Evolutionary conservation across 371 early-diverging fungal genomes (phyloP).

Genomic region (Mucor racemosus): DNA sequence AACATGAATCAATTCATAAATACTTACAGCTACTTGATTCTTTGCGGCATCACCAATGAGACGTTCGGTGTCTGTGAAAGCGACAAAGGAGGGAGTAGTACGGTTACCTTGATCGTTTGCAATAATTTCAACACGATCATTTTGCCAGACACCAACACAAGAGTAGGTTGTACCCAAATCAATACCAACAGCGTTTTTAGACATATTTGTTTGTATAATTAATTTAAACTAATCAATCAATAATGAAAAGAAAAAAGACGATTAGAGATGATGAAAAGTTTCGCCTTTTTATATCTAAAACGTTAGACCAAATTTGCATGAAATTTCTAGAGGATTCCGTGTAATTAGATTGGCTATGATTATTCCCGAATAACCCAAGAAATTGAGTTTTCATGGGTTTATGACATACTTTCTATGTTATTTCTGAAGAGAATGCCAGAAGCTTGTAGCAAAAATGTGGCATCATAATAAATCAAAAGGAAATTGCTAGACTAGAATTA

Average conservation of each 20-base stretch:
- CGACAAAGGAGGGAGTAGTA: slow-evolving; percentile 87
- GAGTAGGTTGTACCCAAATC: slow-evolving; percentile 99
- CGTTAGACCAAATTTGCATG: slow-evolving; percentile 9
- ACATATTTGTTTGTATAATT: slow-evolving; percentile 14
- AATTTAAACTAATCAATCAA: background rate
- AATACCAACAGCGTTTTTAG: slow-evolving; percentile 64
- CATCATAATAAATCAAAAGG: background rate
- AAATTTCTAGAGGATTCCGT: slow-evolving; percentile 23
- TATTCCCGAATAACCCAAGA: slow-evolving; percentile 7
- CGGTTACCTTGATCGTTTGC: slow-evolving; percentile 81
- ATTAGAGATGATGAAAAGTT: background rate
- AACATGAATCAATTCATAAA: background rate
- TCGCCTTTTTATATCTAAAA: slow-evolving; percentile 18
- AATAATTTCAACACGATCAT: slow-evolving; percentile 77
- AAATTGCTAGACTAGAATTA: background rate
- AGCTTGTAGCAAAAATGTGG: background rate
- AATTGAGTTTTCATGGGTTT: slow-evolving; percentile 15
- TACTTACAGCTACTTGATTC: slow-evolving; percentile 66
- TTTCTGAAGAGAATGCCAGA: background rate
- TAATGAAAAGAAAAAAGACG: slow-evolving; percentile 10
- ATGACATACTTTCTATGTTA: background rate
- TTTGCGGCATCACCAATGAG: slow-evolving; percentile 86
- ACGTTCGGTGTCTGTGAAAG: slow-evolving; percentile 75
- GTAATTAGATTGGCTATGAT: slow-evolving; percentile 14
- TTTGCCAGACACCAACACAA: slow-evolving; percentile 93